Percentiles rank a stretch among this genome's conserved stretches.
These are phyloP conservation scores for Arctium minus DNA, from an alignment of 129 eudicot genomes.

Conservation along the genomic window DNA sequence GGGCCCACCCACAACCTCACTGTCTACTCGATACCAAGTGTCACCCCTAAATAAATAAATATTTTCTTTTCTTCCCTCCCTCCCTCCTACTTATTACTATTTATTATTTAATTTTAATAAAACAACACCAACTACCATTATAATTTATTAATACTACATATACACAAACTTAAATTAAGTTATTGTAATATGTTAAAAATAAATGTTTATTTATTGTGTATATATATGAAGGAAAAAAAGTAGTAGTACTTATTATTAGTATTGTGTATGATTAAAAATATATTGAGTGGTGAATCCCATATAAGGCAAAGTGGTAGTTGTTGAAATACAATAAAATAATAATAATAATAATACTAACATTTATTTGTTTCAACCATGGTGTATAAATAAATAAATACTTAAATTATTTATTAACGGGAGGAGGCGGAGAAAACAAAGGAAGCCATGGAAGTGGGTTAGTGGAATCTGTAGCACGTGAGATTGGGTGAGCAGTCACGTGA, in stretches of 20 bases:
- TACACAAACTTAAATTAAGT: no score
- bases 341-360: background rate
- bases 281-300: background rate
- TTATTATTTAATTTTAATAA: no score
- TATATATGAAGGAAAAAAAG: no score
- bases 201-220: no score
- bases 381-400: background rate
- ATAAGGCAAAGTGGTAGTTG: background rate
- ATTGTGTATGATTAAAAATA: no score
- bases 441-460: background rate
- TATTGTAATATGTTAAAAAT: no score
- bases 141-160: no score
- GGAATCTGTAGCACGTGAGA: slow-evolving; percentile 24
- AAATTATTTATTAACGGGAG: background rate
- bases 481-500: background rate
- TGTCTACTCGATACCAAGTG: background rate
- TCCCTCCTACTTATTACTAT: background rate
- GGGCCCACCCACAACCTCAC: background rate
- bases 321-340: background rate
- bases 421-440: slow-evolving; percentile 26
- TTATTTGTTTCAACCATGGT: background rate
- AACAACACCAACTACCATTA: background rate
- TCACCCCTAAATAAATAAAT: background rate
- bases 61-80: no score
- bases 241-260: no score